These are phyloP conservation scores for Calcarisporium arbuscula DNA, from an alignment of 2,329 filamentous ascomycete species.

Conservation along the genomic window DNA sequence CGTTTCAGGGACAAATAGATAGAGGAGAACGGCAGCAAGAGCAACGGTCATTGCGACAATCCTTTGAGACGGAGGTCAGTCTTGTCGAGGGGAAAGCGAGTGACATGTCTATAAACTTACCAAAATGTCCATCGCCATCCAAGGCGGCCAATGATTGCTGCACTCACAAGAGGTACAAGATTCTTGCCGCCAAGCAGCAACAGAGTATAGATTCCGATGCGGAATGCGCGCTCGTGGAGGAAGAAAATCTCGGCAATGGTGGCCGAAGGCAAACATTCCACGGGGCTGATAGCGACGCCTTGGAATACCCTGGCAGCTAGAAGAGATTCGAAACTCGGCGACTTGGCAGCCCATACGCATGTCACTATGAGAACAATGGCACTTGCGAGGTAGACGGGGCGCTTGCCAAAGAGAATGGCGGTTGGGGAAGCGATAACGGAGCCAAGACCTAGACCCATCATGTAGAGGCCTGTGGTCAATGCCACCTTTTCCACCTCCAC, in stretches of 20 bases:
- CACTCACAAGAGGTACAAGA: slow-evolving; percentile 78
- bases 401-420: slow-evolving; percentile 84
- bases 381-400: slow-evolving; percentile 79
- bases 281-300: slow-evolving; percentile 80
- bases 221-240: slow-evolving; percentile 85
- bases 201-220: slow-evolving; percentile 88
- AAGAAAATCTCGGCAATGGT: slow-evolving; percentile 97
- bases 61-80: slow-evolving; percentile 37
- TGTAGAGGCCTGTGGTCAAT: slow-evolving; percentile 85
- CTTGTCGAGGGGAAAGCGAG: not conserved
- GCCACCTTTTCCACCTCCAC: slow-evolving; percentile 69
- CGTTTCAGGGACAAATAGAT: slow-evolving; percentile 88
- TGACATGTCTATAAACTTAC: slow-evolving; percentile 47
- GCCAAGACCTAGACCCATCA: slow-evolving; percentile 86
- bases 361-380: slow-evolving; percentile 71
- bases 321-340: slow-evolving; percentile 72
- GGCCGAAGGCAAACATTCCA: slow-evolving; percentile 87
- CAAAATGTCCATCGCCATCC: slow-evolving; percentile 91
- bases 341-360: slow-evolving; percentile 79
- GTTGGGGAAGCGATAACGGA: slow-evolving; percentile 82
- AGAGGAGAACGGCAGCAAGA: slow-evolving; percentile 64
- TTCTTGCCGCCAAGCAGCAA: slow-evolving; percentile 89
- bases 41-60: slow-evolving; percentile 76
- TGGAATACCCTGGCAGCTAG: slow-evolving; percentile 79
- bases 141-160: slow-evolving; percentile 69